Evolutionary conservation across 2,329 filamentous ascomycete genomes (phyloP), one percentile per base, ranked within the genome.

Genomic region (Fusarium sp.): DNA sequence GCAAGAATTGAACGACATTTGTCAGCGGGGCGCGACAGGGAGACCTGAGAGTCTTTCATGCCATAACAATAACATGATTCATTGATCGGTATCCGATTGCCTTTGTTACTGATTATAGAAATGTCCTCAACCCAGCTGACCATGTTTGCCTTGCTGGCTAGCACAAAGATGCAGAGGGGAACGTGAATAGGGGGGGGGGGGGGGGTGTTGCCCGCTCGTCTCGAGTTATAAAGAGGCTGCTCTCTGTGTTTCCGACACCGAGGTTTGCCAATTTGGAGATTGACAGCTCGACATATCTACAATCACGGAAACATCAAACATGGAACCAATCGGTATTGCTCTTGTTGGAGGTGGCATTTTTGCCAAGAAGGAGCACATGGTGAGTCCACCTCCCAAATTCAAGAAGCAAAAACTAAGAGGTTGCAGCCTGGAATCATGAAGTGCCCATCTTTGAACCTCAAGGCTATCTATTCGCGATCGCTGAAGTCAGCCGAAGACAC

Each of bases 351-450:
- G 54, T 9, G 54, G 54, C 31, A 35, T 50, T 1, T 61, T 61
- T 33, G 58, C 58, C 9, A 61, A 47, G 16, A 47, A 50, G 58
- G 58, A 61, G 45, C 58, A 61, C 40, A 61, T 61, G 27, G 38
- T 61, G n/a, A 47, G 58, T 27, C 18, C 11, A n/a, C 5, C 9
- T 2, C 5, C 2, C 9, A 6, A 7, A 5, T 9, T 16, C 2
- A 14, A 47, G n/a, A 11, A 3, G 22, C 14, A 13, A 7, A 25
- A 16, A 20, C 54, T 57, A 4, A 36, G 3, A 8, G 0, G 2
- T 13, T 11, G 10, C 4, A 61, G 58, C 58, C 58, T 14, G 58
- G 18, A 27, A 61, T 47, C 14, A 61, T 61, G 40, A 47, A 47
- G 6, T 25, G 38, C n/a, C 20, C 14, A 11, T 33, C 14, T 4